These are phyloP conservation scores for Lactarius evosmus DNA, from an alignment of 768 basidiomycete species.

Conservation along the genomic window DNA sequence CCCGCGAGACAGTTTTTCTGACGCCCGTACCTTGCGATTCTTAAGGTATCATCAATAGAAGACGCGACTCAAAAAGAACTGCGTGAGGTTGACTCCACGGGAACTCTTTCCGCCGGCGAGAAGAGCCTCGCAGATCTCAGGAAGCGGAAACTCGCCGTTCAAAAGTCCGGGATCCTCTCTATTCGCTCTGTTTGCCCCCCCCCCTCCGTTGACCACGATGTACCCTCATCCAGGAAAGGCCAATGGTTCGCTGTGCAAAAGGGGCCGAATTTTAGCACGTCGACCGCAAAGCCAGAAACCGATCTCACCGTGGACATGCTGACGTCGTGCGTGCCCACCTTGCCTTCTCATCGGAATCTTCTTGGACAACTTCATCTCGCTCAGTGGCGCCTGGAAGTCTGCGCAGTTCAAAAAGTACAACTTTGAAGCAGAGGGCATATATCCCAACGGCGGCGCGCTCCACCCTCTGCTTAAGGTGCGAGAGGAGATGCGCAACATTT, in stretches of 20 bases:
- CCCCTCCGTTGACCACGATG: not conserved
- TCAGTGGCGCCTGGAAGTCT: conserved; percentile 91
- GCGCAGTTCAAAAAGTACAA: conserved; percentile 97
- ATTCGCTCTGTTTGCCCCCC: not conserved
- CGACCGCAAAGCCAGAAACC: conserved; percentile 89
- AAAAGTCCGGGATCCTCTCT: conserved; percentile 52
- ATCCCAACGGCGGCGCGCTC: conserved; percentile 85
- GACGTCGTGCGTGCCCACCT: conserved; percentile 60
- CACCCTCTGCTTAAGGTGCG: conserved; percentile 97
- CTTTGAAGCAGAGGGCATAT: conserved; percentile 93
- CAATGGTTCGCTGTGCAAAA: conserved; percentile 92
- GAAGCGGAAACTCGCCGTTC: conserved; percentile 84
- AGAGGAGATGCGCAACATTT: conserved; percentile 96
- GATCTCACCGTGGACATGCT: conserved; percentile 97
- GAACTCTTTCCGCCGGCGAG: conserved; percentile 71
- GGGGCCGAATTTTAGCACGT: conserved; percentile 84
- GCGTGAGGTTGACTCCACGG: conserved; percentile 66
- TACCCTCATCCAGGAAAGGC: conserved; percentile 63
- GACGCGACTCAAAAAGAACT: conserved; percentile 78
- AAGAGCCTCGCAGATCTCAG: conserved; percentile 81
- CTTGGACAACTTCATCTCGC: conserved; percentile 1
- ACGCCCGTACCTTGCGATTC: conserved; percentile 4
- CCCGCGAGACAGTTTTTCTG: conserved; percentile 15
- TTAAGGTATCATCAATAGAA: conserved; percentile 59
- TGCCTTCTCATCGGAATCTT: not conserved